Conservation (phyloP, 441 rosid species). For the Eruca vesicaria region DNA sequence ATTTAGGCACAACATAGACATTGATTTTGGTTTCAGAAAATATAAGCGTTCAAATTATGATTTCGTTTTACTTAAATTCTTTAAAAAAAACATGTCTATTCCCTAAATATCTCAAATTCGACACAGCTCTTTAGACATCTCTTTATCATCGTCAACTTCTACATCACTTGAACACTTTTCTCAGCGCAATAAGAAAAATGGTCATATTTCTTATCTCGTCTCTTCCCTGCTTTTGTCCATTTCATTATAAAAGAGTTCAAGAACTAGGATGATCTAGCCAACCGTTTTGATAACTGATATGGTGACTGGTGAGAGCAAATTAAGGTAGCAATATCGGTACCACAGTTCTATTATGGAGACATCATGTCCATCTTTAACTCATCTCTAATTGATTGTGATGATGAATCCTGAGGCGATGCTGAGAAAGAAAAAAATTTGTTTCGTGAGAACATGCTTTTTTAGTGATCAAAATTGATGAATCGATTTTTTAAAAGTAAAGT, state of each 20-base stretch:
- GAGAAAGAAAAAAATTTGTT: neutral
- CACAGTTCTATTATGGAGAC: neutral
- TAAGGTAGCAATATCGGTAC: neutral
- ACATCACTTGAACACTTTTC: slow-evolving; percentile 6
- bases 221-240: slow-evolving; percentile 1
- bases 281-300: neutral
- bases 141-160: neutral
- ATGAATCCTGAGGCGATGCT: neutral
- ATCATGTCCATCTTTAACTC: neutral
- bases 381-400: neutral
- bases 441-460: neutral
- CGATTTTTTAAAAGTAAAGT: neutral
- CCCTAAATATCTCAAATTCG: too few relatives aligned
- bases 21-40: too few relatives aligned
- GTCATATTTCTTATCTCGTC: neutral
- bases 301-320: slow-evolving; percentile 17
- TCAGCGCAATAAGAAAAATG: slow-evolving; percentile 17
- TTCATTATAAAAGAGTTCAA: neutral
- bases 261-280: slow-evolving; percentile 14
- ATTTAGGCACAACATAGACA: too few relatives aligned
- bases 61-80: too few relatives aligned
- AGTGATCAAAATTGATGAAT: neutral
- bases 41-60: too few relatives aligned
- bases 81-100: too few relatives aligned
- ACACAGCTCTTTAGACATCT: neutral